Evolutionary conservation across 2,329 filamentous ascomycete species (phyloP), one percentile per base, ranked within the genome.

Genomic region (Aspergillus quadrilineatus): DNA sequence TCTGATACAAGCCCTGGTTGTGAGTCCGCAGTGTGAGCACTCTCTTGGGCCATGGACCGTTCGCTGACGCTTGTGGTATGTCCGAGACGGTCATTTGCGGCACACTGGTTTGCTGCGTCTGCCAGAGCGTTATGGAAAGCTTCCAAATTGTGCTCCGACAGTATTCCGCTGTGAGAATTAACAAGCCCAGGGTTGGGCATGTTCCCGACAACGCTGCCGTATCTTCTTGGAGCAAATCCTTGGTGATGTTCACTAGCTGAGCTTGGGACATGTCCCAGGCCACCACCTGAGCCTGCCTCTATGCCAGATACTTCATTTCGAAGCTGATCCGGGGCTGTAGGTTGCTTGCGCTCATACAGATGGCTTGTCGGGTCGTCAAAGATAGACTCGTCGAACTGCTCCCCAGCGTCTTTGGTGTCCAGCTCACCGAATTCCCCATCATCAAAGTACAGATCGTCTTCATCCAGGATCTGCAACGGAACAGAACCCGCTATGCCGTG

Each of bases 51-150:
- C 22, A 71, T 54, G 1, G 74, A 76, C 15, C 62, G 64, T 70
- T 77, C 72, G 53, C 73, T 78, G 28, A 77, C 71, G 63, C 82
- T 84, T 32, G 76, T 73, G 29, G 83, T 81, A 12, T 90, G 82
- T 14, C 84, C 79, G 64, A 96, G 93, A 55, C 89, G 87, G 2
- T 90, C 90, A 37, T 87, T 87, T 1, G 85, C 85, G 22, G 86
- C 88, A 5, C 92, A 91, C 68, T 88, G 82, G 59, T 88, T 87
- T 8, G 91, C 89, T 6, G 92, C 93, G 46, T 89, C 87, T 1
- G 90, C 91, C 4, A 97, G 80, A 1, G 92, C 91, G 51, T 88
- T 88, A 68, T 96, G 92, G 66, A 97, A 93, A 1, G 85, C 88
- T 42, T 85, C 85, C 17, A 89, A 76, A 55, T 82, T 85, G 36